These are phyloP conservation scores for Pyropia haitanensis DNA, from an alignment of 23 red algal species.

Conservation along the genomic window DNA sequence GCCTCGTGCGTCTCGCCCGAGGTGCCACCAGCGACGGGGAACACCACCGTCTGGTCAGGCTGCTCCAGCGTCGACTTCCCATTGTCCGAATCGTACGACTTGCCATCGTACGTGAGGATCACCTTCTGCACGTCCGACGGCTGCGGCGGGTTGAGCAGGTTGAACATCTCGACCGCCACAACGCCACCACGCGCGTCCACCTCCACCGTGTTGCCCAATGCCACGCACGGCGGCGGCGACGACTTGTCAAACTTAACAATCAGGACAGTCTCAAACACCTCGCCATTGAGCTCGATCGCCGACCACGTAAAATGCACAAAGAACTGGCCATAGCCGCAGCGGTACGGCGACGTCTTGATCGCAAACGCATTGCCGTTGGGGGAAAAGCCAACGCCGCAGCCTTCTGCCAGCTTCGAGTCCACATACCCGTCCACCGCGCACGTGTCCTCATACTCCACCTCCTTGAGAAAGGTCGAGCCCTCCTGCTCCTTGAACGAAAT, in stretches of 20 bases:
- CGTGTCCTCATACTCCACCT: no score
- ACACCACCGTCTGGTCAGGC: constrained; percentile 30
- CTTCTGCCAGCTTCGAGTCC: no score
- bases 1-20: constrained; percentile 10
- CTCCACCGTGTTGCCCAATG: constrained; percentile 8
- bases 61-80: constrained; percentile 15
- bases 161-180: constrained; percentile 29
- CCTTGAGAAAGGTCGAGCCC: no score
- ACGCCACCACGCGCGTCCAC: constrained; percentile 13
- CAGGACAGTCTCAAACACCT: constrained; percentile 30
- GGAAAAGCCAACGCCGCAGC: no score
- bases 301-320: constrained; percentile 20
- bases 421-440: no score
- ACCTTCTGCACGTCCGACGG: constrained; percentile 3
- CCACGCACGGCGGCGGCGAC: constrained; percentile 11
- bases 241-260: constrained; percentile 19
- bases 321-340: constrained; percentile 14
- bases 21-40: constrained; percentile 1
- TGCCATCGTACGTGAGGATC: constrained; percentile 17
- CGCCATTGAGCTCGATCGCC: constrained; percentile 23
- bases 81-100: constrained; percentile 9
- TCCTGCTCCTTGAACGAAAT: no score
- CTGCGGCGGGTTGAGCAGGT: constrained; percentile 21
- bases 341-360: background rate
- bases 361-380: no score